These are phyloP conservation scores for Gliomastix tumulicola DNA, from an alignment of 2,329 filamentous ascomycete species.

Conservation along the genomic window DNA sequence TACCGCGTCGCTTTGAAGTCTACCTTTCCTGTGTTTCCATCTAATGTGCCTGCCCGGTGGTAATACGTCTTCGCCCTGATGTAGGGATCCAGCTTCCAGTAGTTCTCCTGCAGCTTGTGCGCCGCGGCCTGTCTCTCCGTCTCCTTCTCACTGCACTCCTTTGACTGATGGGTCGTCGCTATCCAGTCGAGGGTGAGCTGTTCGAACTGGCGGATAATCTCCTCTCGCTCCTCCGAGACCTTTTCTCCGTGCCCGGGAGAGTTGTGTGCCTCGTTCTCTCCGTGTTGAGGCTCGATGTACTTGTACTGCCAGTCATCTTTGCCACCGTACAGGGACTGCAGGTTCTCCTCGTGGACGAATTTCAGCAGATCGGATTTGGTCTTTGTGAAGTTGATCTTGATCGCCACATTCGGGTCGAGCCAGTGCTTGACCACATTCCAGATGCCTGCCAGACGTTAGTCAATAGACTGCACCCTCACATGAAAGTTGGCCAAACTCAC, in stretches of 20 bases:
- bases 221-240: slow-evolving; percentile 29
- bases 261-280: slow-evolving; percentile 55
- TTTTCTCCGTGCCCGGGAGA: slow-evolving; percentile 5
- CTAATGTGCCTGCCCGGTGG: slow-evolving; percentile 4
- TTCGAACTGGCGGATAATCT: slow-evolving; percentile 49
- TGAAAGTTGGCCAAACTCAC: no score
- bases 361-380: slow-evolving; percentile 52
- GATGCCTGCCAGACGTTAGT: slow-evolving; percentile 16
- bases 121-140: slow-evolving; percentile 38
- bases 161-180: slow-evolving; percentile 12
- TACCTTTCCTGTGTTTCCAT: slow-evolving; percentile 2
- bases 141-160: slow-evolving; percentile 10
- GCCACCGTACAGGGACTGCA: slow-evolving; percentile 57
- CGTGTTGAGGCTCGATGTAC: slow-evolving; percentile 52
- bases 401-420: slow-evolving; percentile 68
- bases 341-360: slow-evolving; percentile 52
- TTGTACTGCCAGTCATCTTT: slow-evolving; percentile 61
- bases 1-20: slow-evolving; percentile 1
- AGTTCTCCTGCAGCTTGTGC: slow-evolving; percentile 48
- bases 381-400: slow-evolving; percentile 65
- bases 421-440: slow-evolving; percentile 66
- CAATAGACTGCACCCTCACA: no score
- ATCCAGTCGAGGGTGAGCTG: slow-evolving; percentile 54
- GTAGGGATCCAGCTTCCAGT: slow-evolving; percentile 66
- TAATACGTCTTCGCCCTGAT: slow-evolving; percentile 21